These are phyloP conservation scores for Boletus insuetus DNA, from an alignment of 768 basidiomycete genomes.

Conservation along the genomic window DNA sequence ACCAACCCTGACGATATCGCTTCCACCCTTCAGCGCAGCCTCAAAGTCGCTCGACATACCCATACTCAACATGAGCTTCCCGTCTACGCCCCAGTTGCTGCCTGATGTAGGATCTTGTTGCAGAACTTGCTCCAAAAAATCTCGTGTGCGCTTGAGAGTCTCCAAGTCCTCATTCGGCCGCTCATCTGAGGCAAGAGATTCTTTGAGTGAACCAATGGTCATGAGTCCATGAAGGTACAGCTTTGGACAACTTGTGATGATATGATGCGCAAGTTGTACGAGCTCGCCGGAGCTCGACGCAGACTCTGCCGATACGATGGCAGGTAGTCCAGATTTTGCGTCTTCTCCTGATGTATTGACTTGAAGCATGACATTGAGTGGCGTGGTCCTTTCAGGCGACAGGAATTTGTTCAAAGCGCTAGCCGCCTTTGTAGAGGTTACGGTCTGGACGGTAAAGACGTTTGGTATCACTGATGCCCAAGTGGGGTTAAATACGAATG, in stretches of 20 bases:
- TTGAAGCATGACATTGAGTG: slow-evolving; percentile 84
- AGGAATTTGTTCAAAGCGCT: slow-evolving; percentile 75
- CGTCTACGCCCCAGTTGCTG: slow-evolving; percentile 47
- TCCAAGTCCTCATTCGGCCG: slow-evolving; percentile 74
- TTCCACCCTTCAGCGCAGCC: slow-evolving; percentile 77
- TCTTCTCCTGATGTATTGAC: slow-evolving; percentile 96
- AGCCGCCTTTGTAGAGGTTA: slow-evolving; percentile 80
- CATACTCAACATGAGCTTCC: slow-evolving; percentile 74
- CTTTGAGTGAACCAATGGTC: slow-evolving; percentile 89
- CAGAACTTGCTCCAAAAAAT: slow-evolving; percentile 51
- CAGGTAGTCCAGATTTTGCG: slow-evolving; percentile 80
- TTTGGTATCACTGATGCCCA: slow-evolving; percentile 72
- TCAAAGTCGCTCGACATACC: slow-evolving; percentile 97
- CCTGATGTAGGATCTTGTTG: slow-evolving; percentile 20
- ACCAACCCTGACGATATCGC: slow-evolving; percentile 87
- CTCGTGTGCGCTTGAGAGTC: slow-evolving; percentile 60
- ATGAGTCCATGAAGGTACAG: slow-evolving; percentile 85
- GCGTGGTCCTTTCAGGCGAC: slow-evolving; percentile 47
- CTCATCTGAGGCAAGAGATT: slow-evolving; percentile 49
- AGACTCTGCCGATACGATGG: slow-evolving; percentile 42
- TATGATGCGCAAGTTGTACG: slow-evolving; percentile 61
- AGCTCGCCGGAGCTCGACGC: slow-evolving; percentile 49
- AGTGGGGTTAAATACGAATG: slow-evolving; percentile 4
- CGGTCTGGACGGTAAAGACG: slow-evolving; percentile 81
- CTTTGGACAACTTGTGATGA: slow-evolving; percentile 69